These are phyloP conservation scores for Rosellinia necatrix DNA, from an alignment of 2,329 filamentous ascomycete species.

Conservation along the genomic window DNA sequence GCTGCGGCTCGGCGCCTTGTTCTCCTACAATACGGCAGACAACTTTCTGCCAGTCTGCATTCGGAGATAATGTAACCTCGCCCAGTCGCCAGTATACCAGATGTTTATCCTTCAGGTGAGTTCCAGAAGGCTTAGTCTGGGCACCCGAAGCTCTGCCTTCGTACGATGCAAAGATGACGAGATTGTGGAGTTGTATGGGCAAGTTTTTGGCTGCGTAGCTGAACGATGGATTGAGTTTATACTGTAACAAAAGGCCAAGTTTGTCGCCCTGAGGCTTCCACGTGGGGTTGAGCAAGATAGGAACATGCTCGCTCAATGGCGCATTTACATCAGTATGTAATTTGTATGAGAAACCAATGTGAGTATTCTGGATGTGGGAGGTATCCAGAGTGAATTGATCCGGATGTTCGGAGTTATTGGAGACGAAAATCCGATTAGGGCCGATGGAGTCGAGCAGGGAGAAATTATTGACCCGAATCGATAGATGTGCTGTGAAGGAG, in stretches of 20 bases:
- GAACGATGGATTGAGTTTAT: slow-evolving; percentile 77
- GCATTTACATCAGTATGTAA: slow-evolving; percentile 69
- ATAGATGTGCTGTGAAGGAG: slow-evolving; percentile 57
- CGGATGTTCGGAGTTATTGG: slow-evolving; percentile 66
- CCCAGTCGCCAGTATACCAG: slow-evolving; percentile 81
- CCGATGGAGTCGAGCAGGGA: slow-evolving; percentile 87
- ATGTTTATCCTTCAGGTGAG: slow-evolving; percentile 75
- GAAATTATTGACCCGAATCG: slow-evolving; percentile 86
- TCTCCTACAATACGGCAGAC: slow-evolving; percentile 80
- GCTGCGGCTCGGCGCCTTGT: slow-evolving; percentile 69
- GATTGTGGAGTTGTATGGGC: slow-evolving; percentile 69
- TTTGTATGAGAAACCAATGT: slow-evolving; percentile 91
- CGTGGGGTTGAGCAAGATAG: slow-evolving; percentile 71
- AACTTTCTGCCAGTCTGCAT: slow-evolving; percentile 71
- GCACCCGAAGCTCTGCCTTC: slow-evolving; percentile 69
- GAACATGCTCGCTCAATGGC: slow-evolving; percentile 62
- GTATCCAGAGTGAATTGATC: slow-evolving; percentile 83
- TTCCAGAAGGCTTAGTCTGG: slow-evolving; percentile 80
- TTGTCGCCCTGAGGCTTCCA: slow-evolving; percentile 88
- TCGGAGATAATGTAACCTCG: slow-evolving; percentile 69
- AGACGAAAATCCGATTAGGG: slow-evolving; percentile 89
- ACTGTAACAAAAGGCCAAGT: slow-evolving; percentile 83
- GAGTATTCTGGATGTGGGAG: slow-evolving; percentile 71
- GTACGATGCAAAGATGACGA: slow-evolving; percentile 74
- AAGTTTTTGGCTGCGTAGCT: slow-evolving; percentile 46